Base-by-base conservation (phyloP, 1,139 yeast genomes). In the Saccharomyces uvarum region DNA sequence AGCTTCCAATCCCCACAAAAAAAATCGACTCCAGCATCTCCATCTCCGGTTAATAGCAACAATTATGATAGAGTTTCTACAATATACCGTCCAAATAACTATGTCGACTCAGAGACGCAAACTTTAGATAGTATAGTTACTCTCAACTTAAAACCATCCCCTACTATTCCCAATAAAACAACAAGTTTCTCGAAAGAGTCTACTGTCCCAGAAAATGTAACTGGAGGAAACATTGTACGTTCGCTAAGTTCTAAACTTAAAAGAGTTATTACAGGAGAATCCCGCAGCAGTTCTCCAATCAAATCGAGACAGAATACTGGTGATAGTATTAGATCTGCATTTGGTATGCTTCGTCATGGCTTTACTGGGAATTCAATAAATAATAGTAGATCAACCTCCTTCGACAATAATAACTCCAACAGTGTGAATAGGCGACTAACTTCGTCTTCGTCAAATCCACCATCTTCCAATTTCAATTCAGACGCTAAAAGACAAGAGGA, bases 291-390 rank as follows among this genome's bases (percentile, higher is more conserved):
- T 1, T 63, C 66, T 4, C 63, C 66, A 6, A 57, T 61, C 7
- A 57, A 58, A 50, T 59, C 64, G 2, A 56, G 63, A 24, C 64
- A 63, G 27, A 61, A 62, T 50, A 64, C 66, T 2, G 67, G 66
- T 4, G 64, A 55, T 9, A 60, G 65, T 33, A 58, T 60, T 13
- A 53, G 57, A 38, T 58, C 64, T 7, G 63, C 76, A 14, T 78
- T 61, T 33, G 56, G 54, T n/a, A 54, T 58, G 4, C 50, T 63
- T 31, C 60, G 64, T 33, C 57, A 54, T 32, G 61, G 64, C 6
- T 29, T 61, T 2, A 57, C 62, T 4, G 53, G 59, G 9, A 51
- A 56, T 13, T 51, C 48, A 6, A 13, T 38, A 11, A 38, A 16
- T 13, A 54, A 49, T 32, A 57, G 47, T 27, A 53, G 57, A 38